Conservation (phyloP, 768 basidiomycete species). For the Suillus brevipes region DNA sequence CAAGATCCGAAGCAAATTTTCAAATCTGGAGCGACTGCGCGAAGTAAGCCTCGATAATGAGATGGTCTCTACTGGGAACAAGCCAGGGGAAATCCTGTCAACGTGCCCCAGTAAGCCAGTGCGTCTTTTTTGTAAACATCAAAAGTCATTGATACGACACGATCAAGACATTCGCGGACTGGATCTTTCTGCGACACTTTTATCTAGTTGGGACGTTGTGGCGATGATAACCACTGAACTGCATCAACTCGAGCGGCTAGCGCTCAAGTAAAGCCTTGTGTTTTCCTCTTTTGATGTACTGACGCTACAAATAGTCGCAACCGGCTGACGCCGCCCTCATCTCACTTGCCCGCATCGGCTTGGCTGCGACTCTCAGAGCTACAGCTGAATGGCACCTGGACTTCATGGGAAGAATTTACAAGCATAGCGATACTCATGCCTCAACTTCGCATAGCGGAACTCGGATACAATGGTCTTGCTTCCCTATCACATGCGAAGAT, state of each 20-base stretch:
- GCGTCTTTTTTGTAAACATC: slow-evolving; percentile 11
- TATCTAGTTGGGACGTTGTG: slow-evolving; percentile 70
- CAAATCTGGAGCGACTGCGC: slow-evolving; percentile 63
- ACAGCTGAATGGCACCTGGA: slow-evolving; percentile 72
- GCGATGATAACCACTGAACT: slow-evolving; percentile 64
- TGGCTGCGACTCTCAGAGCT: slow-evolving; percentile 62
- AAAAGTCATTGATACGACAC: slow-evolving; percentile 19
- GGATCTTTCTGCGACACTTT: slow-evolving; percentile 76
- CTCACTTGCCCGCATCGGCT: slow-evolving; percentile 36
- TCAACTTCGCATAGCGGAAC: slow-evolving; percentile 54
- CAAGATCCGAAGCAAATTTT: slow-evolving; percentile 71
- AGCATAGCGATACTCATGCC: slow-evolving; percentile 54
- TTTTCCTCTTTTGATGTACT: slow-evolving; percentile 14
- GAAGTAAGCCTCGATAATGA: slow-evolving; percentile 81
- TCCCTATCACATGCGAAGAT: slow-evolving; percentile 25
- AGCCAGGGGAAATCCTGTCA: slow-evolving; percentile 49
- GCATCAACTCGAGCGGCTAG: slow-evolving; percentile 59
- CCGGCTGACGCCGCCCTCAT: slow-evolving; percentile 50
- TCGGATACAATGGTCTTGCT: slow-evolving; percentile 67
- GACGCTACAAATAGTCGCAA: slow-evolving; percentile 54
- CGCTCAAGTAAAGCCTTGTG: slow-evolving; percentile 68
- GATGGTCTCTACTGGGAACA: slow-evolving; percentile 53
- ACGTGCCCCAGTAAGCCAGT: slow-evolving; percentile 68
- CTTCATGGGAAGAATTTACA: slow-evolving; percentile 69
- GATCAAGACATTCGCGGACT: slow-evolving; percentile 70